Conservation (phyloP, 805 yeast species). For the Maudiozyma turicensis region DNA sequence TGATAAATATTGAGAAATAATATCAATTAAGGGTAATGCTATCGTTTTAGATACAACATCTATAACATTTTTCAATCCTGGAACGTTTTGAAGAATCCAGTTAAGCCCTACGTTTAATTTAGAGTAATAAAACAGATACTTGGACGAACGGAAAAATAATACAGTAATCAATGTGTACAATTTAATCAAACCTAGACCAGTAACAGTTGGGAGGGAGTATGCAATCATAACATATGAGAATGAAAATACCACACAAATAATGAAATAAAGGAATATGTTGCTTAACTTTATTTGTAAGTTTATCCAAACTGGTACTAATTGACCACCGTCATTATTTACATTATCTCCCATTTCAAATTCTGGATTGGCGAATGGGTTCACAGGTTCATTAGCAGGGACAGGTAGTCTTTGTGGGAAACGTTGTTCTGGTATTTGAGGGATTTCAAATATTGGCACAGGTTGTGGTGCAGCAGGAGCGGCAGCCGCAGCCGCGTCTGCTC, state of each 20-base stretch:
- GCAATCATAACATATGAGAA: slow-evolving; percentile 33
- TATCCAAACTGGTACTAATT: slow-evolving; percentile 20
- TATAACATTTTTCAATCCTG: slow-evolving; percentile 1
- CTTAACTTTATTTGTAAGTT: slow-evolving; percentile 18
- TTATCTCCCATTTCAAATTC: neutral
- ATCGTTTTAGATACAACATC: neutral
- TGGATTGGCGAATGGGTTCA: neutral
- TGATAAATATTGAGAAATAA: slow-evolving; percentile 4
- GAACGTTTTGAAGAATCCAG: slow-evolving; percentile 2
- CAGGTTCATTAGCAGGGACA: neutral
- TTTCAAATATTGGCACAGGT: neutral
- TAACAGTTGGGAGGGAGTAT: slow-evolving; percentile 39
- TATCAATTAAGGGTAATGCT: neutral
- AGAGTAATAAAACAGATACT: slow-evolving; percentile 5
- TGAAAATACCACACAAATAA: slow-evolving; percentile 23
- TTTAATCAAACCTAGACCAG: slow-evolving; percentile 30
- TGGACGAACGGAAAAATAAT: neutral
- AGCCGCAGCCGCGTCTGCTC: neutral
- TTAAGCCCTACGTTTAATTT: slow-evolving; percentile 3
- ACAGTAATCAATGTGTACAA: neutral
- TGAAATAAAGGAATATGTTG: slow-evolving; percentile 18
- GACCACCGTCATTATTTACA: slow-evolving; percentile 8
- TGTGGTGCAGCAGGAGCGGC: neutral
- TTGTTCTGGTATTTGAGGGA: neutral
- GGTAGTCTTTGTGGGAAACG: neutral